Evolutionary conservation across 2,329 filamentous ascomycete species (phyloP), one percentile per base, ranked within the genome.

Genomic region (Penicillium sp.): DNA sequence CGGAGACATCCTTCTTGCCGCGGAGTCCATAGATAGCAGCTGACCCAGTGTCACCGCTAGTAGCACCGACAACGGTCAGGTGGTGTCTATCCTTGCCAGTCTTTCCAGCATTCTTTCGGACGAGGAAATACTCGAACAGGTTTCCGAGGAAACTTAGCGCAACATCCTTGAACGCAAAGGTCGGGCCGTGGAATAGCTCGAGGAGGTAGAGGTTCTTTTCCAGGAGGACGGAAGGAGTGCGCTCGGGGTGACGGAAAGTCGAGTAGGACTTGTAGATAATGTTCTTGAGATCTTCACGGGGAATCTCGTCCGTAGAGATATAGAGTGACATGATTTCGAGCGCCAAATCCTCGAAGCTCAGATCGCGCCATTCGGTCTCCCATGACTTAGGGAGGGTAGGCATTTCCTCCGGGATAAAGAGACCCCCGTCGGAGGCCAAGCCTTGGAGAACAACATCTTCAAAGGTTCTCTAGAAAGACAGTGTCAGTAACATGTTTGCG

Each of bases 121-220:
- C 68, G 5, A 80, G 68, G 57, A 79, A 75, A 58, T 76, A 80
- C 61, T 79, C 76, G 54, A 79, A 97, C 3, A 99, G 80, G 68
- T 99, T 97, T n/a, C 94, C 94, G 2, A 99, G 78, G 69, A 97
- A 94, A 66, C 97, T 93, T 59, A 97, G 79, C 16, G 92, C 92
- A 49, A 92, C 89, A 56, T 97, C 93, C 77, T 97, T 96, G 80
- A 97, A 97, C 2, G 93, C 89, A 71, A 91, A 97, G 0, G 88
- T 97, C 6, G 92, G 94, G 1, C 94, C 94, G 72, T 97, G 93
- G 81, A 97, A 99, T 41, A 99, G 83, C 75, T 99, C 94, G 34
- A 99, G 84, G 53, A 97, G 80, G 70, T 96, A 86, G 40, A 97
- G 79, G 70, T 93, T 88, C 63, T 84, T 80, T 57, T 80, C 72